Conservation (phyloP, 768 basidiomycete genomes). For the Lentinula edodes region DNA sequence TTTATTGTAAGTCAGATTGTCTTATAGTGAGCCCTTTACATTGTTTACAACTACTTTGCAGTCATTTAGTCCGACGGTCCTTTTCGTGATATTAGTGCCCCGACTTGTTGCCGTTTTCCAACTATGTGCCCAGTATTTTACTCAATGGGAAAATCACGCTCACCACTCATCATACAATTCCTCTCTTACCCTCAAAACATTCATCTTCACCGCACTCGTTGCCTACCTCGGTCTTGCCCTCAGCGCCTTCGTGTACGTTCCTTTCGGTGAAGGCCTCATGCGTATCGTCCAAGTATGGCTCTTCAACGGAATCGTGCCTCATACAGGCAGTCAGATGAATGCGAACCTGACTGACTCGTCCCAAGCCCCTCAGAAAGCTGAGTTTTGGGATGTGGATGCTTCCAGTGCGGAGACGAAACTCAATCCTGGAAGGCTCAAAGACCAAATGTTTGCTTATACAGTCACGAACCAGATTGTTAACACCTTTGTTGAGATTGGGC, state of each 20-base stretch:
- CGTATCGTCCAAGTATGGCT: slow-evolving; percentile 40
- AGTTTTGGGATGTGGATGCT: slow-evolving; percentile 47
- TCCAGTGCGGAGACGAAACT: slow-evolving; percentile 50
- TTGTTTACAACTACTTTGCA: slow-evolving; percentile 21
- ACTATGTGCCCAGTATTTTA: slow-evolving; percentile 60
- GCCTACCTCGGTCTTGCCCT: slow-evolving; percentile 87
- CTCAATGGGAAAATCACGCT: slow-evolving; percentile 89
- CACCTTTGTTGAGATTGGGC: slow-evolving; percentile 71
- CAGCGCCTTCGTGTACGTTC: slow-evolving; percentile 94
- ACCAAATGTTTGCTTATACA: slow-evolving; percentile 90
- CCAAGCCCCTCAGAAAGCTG: slow-evolving; percentile 10
- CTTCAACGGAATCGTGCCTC: slow-evolving; percentile 22
- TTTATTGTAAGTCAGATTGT: slow-evolving; percentile 58
- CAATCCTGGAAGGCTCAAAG: slow-evolving; percentile 66
- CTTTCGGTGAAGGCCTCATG: slow-evolving; percentile 87
- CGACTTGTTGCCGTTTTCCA: slow-evolving; percentile 73
- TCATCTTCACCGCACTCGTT: slow-evolving; percentile 82
- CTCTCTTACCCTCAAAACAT: slow-evolving; percentile 77
- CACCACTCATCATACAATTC: slow-evolving; percentile 72
- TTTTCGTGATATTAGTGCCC: slow-evolving; percentile 80
- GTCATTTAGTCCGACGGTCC: slow-evolving; percentile 77
- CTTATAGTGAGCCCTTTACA: not conserved
- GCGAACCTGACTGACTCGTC: not conserved
- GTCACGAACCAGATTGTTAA: slow-evolving; percentile 86
- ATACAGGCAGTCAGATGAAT: slow-evolving; percentile 10